Percentiles rank a stretch among this genome's conserved stretches.
phyloP scores from a whole-genome alignment of 169 alveolate genomes.

The Eimeria zaria region DNA sequence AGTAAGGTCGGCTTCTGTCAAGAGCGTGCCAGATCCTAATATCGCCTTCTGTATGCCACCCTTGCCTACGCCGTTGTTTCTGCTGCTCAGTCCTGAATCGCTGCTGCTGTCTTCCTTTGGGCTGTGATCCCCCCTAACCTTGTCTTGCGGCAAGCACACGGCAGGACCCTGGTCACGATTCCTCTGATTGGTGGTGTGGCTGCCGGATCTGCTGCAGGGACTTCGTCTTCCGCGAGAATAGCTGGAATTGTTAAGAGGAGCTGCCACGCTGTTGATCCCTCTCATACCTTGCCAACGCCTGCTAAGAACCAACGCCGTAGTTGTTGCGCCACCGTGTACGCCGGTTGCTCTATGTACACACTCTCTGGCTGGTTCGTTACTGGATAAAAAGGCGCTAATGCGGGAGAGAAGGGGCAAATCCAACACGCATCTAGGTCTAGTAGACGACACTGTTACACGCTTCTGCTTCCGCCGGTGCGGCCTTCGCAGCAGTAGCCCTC shows the following conservation, averaged over 20 bases:
- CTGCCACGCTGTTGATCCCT: background rate
- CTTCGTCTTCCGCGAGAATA: background rate
- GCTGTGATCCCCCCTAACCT: background rate
- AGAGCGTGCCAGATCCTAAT: background rate
- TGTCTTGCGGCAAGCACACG: background rate
- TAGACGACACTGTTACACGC: slow-evolving; percentile 37
- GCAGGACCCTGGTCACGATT: background rate
- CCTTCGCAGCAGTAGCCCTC: slow-evolving; percentile 2
- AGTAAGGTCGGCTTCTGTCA: background rate
- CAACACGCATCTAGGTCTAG: slow-evolving; percentile 55
- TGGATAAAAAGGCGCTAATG: slow-evolving; percentile 51
- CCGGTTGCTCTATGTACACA: background rate
- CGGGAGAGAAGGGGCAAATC: slow-evolving; percentile 39
- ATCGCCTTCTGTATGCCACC: background rate
- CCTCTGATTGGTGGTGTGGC: background rate
- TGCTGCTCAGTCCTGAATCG: background rate
- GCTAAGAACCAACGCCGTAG: background rate
- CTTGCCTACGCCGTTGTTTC: background rate
- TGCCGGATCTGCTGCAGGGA: background rate
- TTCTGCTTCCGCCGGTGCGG: slow-evolving; percentile 46
- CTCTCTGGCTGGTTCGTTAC: slow-evolving; percentile 12
- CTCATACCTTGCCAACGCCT: background rate
- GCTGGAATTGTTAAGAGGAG: background rate
- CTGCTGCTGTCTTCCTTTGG: background rate
- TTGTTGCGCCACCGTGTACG: background rate